Conservation (phyloP, 306 rosid genomes). For the Sechiopsis laciniata region DNA sequence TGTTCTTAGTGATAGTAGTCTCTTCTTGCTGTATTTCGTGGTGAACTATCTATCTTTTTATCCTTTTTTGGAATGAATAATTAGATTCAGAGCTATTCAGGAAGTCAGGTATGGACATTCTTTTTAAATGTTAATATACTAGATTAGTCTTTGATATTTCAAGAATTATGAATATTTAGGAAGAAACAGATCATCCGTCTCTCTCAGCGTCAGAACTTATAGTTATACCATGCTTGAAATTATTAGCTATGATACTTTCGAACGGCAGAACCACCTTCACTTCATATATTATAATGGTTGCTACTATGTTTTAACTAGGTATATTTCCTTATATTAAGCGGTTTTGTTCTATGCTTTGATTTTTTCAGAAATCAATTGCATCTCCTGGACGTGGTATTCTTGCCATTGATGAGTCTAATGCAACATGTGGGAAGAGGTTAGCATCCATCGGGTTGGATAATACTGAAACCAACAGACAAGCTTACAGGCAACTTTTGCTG, state of each 20-base stretch:
- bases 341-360: slow-evolving; percentile 11
- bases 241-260: neutral
- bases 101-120: neutral
- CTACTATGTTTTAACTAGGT: neutral
- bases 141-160: neutral
- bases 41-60: neutral
- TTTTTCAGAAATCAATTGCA: slow-evolving; percentile 72
- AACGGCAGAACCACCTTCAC: neutral
- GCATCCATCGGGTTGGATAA: slow-evolving; percentile 93
- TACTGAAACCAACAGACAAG: slow-evolving; percentile 80
- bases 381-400: slow-evolving; percentile 97
- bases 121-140: too few species aligned
- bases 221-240: neutral
- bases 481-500: slow-evolving; percentile 81
- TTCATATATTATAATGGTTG: neutral
- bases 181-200: neutral
- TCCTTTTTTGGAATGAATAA: neutral
- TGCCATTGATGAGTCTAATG: slow-evolving; percentile 96
- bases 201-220: neutral
- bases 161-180: neutral
- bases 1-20: neutral
- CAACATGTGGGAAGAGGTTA: slow-evolving; percentile 88
- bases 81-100: neutral
- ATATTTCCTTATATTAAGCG: neutral
- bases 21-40: neutral